Evolutionary conservation across 495 filamentous ascomycete genomes (phyloP).

Genomic region (Podospora fimiseda): DNA sequence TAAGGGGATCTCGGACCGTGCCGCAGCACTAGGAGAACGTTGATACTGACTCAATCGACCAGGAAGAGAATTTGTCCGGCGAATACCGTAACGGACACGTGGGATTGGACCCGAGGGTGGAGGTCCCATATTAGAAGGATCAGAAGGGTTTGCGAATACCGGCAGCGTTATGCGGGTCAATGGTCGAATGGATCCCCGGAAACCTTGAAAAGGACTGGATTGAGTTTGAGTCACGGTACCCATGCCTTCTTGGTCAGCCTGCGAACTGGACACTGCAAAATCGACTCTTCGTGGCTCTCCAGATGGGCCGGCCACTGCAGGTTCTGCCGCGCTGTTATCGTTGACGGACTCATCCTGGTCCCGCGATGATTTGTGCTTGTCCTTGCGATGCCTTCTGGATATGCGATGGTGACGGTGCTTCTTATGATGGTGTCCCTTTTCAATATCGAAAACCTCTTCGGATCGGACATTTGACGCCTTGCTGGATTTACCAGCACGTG

Average conservation of each 20-base stretch:
- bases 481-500: conserved; percentile 9
- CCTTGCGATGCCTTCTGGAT: conserved; percentile 31
- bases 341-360: conserved; percentile 27
- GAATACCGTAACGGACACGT: conserved; percentile 54
- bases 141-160: conserved; percentile 35
- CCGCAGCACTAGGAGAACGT: conserved; percentile 36
- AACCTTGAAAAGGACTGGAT: conserved; percentile 32
- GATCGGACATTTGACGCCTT: conserved; percentile 14
- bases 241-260: conserved; percentile 21
- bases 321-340: conserved; percentile 21
- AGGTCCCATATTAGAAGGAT: conserved; percentile 10
- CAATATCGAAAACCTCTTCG: conserved; percentile 37
- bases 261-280: conserved; percentile 31
- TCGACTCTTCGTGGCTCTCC: conserved; percentile 41
- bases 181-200: conserved; percentile 36
- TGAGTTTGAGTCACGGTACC: conserved; percentile 26
- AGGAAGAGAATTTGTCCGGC: conserved; percentile 74
- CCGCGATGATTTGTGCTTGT: conserved; percentile 17
- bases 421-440: conserved; percentile 22
- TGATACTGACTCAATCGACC: conserved; percentile 55
- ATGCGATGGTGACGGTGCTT: conserved; percentile 27
- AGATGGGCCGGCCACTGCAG: conserved; percentile 2
- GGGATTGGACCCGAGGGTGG: conserved; percentile 40
- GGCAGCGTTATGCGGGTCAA: conserved; percentile 39
- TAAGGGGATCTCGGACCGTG: conserved; percentile 34